Evolutionary conservation across 1,284 basidiomycete species (phyloP).

Genomic region (Ustilago lituana): DNA sequence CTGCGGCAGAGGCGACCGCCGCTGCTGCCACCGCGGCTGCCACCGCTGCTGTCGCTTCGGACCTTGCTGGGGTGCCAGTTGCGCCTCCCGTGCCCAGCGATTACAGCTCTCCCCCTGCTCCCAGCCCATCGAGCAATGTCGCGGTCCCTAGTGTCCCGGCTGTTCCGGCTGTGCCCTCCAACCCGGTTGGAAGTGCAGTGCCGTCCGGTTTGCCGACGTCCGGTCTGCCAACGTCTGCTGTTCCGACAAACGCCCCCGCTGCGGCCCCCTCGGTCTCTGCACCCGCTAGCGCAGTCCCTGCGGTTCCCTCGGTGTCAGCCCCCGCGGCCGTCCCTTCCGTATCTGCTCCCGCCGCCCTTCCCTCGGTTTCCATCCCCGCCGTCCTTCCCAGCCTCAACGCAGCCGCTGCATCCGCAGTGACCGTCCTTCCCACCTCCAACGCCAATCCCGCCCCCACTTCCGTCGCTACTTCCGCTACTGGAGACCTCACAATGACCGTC

Average conservation of each 20-base stretch:
- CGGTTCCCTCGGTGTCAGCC: constrained; percentile 13
- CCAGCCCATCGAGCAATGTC: neutral
- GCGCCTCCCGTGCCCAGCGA: constrained; percentile 33
- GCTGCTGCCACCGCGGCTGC: neutral
- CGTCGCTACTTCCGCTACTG: constrained; percentile 6
- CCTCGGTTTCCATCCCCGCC: constrained; percentile 3
- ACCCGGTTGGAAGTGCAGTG: neutral
- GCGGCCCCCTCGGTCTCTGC: constrained; percentile 1
- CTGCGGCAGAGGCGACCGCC: neutral
- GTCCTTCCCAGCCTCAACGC: constrained; percentile 12
- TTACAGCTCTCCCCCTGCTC: constrained; percentile 14
- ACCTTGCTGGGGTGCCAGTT: constrained; percentile 13
- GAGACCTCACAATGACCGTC: constrained; percentile 35
- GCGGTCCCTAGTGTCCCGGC: constrained; percentile 6
- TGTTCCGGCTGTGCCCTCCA: neutral
- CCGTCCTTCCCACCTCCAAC: constrained; percentile 17
- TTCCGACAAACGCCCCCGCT: neutral
- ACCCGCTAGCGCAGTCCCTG: constrained; percentile 6
- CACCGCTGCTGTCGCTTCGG: constrained; percentile 3
- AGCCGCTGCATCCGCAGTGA: constrained; percentile 19
- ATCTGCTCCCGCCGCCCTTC: neutral
- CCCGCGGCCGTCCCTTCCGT: constrained; percentile 1
- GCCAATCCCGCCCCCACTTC: constrained; percentile 1
- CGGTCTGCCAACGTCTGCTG: neutral
- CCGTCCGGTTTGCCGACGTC: too few species aligned